phyloP scores from a whole-genome alignment of 2,329 filamentous ascomycete species.

The Lasiodiplodia gonubiensis region DNA sequence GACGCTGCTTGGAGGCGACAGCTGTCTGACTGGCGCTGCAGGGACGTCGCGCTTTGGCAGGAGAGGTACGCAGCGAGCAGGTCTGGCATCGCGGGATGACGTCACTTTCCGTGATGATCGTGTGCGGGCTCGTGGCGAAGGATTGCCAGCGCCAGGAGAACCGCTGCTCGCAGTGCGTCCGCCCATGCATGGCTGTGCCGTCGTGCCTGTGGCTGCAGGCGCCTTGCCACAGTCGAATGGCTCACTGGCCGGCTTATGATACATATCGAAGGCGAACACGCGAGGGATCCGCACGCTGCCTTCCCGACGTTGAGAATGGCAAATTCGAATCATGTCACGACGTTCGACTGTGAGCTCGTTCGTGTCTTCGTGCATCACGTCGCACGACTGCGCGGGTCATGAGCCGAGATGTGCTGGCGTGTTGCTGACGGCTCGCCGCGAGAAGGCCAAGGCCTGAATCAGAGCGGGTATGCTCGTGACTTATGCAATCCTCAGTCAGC shows the following conservation, averaged over 20 bases:
- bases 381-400: neutral
- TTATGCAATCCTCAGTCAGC: too few relatives aligned
- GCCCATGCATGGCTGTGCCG: neutral
- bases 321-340: slow-evolving; percentile 15
- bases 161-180: slow-evolving; percentile 8
- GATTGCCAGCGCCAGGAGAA: neutral
- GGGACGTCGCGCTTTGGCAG: neutral
- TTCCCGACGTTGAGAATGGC: neutral
- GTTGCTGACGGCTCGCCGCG: too few relatives aligned
- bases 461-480: neutral
- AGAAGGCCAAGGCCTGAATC: neutral
- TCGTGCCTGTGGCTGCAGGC: neutral
- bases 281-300: neutral
- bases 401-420: neutral
- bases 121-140: neutral
- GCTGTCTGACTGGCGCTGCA: neutral
- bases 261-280: neutral
- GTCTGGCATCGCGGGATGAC: slow-evolving; percentile 3
- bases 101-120: slow-evolving; percentile 12
- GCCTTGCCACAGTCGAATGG: neutral
- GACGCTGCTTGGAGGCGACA: too few relatives aligned
- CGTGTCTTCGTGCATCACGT: neutral
- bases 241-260: neutral
- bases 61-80: neutral
- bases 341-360: slow-evolving; percentile 2